Base-by-base conservation (phyloP, 495 filamentous ascomycete genomes). In the Aeminium ludgeri region DNA sequence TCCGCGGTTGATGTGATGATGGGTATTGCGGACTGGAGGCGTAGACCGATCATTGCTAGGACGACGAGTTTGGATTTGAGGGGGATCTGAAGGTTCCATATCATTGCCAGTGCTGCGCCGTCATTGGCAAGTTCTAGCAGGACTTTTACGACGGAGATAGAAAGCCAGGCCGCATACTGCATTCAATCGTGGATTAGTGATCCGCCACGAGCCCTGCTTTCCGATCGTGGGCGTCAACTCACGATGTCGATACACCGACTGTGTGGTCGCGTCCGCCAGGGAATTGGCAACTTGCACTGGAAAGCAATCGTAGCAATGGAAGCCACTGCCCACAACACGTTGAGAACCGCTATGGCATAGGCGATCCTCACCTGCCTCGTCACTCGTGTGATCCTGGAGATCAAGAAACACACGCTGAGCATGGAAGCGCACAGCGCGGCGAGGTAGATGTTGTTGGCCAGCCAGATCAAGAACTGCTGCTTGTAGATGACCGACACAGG, bases 341-440 rank as follows among this genome's bases (percentile, higher is more conserved):
- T 36, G 5, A 25, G n/a, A 5, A 30, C 16, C 6, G 30, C 36
- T 19, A 44, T 33, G 15, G 25, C n/a, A 30, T 45, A 41, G 6
- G 41, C 20, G n/a, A 41, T 11, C 2, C 30, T 15, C 28, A 35
- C 41, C n/a, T 40, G 46, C 10, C 23, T 2, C n/a, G 20, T 20
- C 7, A 15, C 18, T 12, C 30, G 36, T 6, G 29, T 38, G 18
- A 49, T 32, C 6, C 46, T 25, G 6, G 19, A 34, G 19, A 49
- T 20, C 6, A 49, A 36, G 27, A 32, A 36, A 30, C 36, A 44
- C n/a, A 49, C 32, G 13, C 41, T 44, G 1, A 49, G 30, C 25
- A 40, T 44, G 1, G 46, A 27, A 12, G 32, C 36, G 16, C 13
- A 6, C 15, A 41, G n/a, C 1, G 32, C 28, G 23, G n/a, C 10